Percentiles rank a stretch among this genome's conserved stretches.
Conservation (phyloP, 306 rosid species). For the Fragaria vesca region DNA sequence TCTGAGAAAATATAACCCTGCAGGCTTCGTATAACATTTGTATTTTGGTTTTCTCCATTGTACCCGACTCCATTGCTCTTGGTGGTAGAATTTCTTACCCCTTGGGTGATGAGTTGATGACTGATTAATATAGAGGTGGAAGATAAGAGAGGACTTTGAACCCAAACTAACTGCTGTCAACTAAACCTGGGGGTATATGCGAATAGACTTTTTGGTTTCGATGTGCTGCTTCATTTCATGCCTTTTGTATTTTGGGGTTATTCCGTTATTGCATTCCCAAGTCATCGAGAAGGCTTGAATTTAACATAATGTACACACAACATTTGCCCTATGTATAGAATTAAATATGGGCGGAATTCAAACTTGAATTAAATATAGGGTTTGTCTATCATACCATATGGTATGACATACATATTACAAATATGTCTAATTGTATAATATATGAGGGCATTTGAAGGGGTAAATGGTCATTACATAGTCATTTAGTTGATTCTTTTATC, state of each 20-base stretch:
- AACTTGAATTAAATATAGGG: too few species aligned
- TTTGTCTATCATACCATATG: too few species aligned
- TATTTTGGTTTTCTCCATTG: constrained; percentile 46
- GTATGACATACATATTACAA: too few species aligned
- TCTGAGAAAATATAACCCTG: constrained; percentile 39
- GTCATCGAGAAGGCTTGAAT: background rate
- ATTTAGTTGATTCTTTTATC: too few species aligned
- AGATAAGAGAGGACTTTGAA: background rate
- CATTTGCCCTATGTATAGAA: background rate
- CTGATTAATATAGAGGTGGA: background rate
- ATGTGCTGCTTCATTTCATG: background rate
- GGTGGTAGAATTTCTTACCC: background rate
- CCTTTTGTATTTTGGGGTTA: background rate
- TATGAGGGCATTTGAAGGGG: too few species aligned
- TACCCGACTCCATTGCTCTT: background rate
- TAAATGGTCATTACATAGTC: too few species aligned
- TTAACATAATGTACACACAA: background rate
- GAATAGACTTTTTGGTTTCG: constrained; percentile 4
- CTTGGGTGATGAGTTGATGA: background rate
- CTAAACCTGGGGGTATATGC: background rate
- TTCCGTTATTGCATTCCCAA: background rate
- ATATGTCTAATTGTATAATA: too few species aligned
- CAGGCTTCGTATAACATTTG: constrained; percentile 48
- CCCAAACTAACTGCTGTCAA: background rate
- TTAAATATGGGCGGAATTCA: constrained; percentile 14